A percentile compares a stretch with the other conserved stretches of the same genome.
Evolutionary conservation across 768 basidiomycete species (phyloP).

Genomic region (Suillus clintonianus): DNA sequence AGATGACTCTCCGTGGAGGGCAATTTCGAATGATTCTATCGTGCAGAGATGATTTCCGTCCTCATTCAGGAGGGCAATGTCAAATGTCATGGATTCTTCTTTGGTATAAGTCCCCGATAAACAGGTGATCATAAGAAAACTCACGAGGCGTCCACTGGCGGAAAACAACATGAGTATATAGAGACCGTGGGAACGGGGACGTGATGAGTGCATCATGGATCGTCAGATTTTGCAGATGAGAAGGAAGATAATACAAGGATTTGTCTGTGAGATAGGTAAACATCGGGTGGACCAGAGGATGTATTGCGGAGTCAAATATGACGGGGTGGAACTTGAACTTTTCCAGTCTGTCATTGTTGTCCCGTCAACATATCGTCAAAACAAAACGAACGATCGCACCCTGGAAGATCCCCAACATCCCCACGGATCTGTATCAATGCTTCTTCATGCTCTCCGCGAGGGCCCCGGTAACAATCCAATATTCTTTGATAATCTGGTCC

Average conservation of each 20-base stretch:
- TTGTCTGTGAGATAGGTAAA: neutral
- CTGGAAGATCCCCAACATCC: neutral
- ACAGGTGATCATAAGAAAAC: neutral
- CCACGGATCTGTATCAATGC: neutral
- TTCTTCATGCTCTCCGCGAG: neutral
- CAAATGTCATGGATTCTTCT: neutral
- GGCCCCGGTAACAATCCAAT: neutral
- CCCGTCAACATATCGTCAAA: too few relatives aligned
- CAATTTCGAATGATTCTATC: neutral
- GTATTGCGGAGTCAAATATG: slow-evolving; percentile 1
- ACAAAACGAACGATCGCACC: neutral
- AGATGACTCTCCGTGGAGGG: neutral
- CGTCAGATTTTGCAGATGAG: neutral
- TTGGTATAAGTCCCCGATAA: neutral
- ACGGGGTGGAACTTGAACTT: slow-evolving; percentile 3
- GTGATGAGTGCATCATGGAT: neutral
- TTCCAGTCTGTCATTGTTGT: neutral
- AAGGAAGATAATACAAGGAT: slow-evolving; percentile 3
- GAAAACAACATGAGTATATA: neutral
- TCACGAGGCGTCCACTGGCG: slow-evolving; percentile 2
- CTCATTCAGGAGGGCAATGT: neutral
- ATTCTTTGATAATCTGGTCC: slow-evolving; percentile 34
- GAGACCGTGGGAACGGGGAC: neutral
- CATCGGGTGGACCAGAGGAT: neutral
- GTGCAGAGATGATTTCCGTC: neutral